A percentile compares a stretch with the other conserved stretches of the same genome.
phyloP scores from a whole-genome alignment of 257 asterid species.

The Paulownia fortunei region DNA sequence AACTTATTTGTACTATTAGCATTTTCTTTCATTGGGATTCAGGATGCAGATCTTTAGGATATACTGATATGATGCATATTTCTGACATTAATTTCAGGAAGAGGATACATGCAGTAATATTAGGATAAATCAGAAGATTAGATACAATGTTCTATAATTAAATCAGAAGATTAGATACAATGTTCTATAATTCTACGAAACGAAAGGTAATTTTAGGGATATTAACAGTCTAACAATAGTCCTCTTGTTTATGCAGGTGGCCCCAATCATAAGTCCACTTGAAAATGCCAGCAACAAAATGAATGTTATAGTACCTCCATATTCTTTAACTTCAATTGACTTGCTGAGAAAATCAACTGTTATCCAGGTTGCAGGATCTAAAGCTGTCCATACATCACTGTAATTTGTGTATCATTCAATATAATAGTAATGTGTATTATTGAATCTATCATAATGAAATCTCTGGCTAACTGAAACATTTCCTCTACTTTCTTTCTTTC shows the following conservation, averaged over 20 bases:
- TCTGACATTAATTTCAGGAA: not conserved
- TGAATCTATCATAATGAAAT: not conserved
- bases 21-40: not conserved
- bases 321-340: slow-evolving; percentile 69
- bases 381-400: slow-evolving; percentile 31
- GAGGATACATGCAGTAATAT: not conserved
- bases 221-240: not conserved
- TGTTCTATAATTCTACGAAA: not conserved
- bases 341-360: slow-evolving; percentile 46
- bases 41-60: not conserved
- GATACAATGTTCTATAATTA: not conserved
- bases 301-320: slow-evolving; percentile 57
- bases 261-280: slow-evolving; percentile 48
- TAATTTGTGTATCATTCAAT: slow-evolving; percentile 24
- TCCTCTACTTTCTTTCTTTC: not conserved
- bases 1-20: not conserved
- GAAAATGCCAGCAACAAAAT: slow-evolving; percentile 53
- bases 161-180: not conserved
- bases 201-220: not conserved
- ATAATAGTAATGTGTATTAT: slow-evolving; percentile 1
- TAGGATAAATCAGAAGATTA: not conserved
- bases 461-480: not conserved
- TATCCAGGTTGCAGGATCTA: slow-evolving; percentile 25
- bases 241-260: slow-evolving; percentile 56
- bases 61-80: not conserved